These are phyloP conservation scores for Aquilaria yunnanensis DNA, from an alignment of 345 rosid genomes.

Conservation along the genomic window DNA sequence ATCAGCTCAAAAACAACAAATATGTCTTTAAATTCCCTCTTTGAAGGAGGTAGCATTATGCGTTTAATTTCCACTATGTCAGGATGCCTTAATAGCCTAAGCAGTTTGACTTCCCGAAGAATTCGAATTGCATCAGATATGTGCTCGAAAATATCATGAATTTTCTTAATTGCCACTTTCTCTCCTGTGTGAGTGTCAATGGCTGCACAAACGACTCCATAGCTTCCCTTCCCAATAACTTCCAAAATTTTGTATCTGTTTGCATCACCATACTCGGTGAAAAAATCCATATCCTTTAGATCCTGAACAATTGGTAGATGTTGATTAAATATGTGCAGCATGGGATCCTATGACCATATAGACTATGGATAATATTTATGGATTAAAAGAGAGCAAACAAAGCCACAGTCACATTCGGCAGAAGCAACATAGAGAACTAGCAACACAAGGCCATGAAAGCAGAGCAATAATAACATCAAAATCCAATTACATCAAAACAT, in stretches of 20 bases:
- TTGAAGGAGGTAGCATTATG: conserved; percentile 91
- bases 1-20: conserved; percentile 97
- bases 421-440: too few relatives aligned
- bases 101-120: conserved; percentile 90
- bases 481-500: too few relatives aligned
- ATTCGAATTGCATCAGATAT: conserved; percentile 84
- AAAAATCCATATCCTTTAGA: conserved; percentile 72
- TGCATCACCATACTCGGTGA: conserved; percentile 97
- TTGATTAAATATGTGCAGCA: too few relatives aligned
- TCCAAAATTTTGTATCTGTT: conserved; percentile 81
- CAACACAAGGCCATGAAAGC: too few relatives aligned
- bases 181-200: conserved; percentile 92
- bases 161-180: conserved; percentile 92
- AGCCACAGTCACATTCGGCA: too few relatives aligned
- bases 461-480: too few relatives aligned
- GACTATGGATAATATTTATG: too few relatives aligned
- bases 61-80: conserved; percentile 94
- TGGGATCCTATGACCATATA: too few relatives aligned
- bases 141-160: conserved; percentile 85
- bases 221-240: conserved; percentile 96
- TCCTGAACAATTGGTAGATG: conserved; percentile 26
- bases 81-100: conserved; percentile 81
- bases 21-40: conserved; percentile 89
- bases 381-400: too few relatives aligned
- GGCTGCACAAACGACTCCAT: conserved; percentile 98